A percentile compares a stretch with the other conserved stretches of the same genome.
phyloP scores from a whole-genome alignment of 192 early-diverging fungal genomes.

The Backusella luteola region DNA sequence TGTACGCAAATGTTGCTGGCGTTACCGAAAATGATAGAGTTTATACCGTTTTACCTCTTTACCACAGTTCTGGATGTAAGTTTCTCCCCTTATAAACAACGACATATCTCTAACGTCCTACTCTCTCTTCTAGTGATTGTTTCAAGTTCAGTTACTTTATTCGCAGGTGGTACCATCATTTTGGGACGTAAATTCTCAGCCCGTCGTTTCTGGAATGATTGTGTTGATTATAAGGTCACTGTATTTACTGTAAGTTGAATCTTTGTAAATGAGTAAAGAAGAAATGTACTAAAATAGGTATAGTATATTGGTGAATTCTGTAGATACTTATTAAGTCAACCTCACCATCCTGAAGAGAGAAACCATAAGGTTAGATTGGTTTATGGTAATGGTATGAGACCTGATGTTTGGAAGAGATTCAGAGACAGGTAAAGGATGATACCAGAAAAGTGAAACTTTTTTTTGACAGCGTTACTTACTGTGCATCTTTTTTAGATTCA shows the following conservation, averaged over 20 bases:
- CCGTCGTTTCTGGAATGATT: constrained; percentile 51
- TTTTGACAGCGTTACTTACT: background rate
- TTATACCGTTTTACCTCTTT: constrained; percentile 61
- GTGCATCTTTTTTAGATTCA: constrained; percentile 41
- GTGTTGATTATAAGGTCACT: constrained; percentile 41
- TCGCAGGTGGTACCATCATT: constrained; percentile 46
- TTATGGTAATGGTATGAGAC: constrained; percentile 69
- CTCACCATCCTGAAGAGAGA: constrained; percentile 46
- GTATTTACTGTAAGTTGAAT: constrained; percentile 38
- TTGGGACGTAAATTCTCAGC: constrained; percentile 56
- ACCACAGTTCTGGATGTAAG: constrained; percentile 61
- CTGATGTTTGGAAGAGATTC: constrained; percentile 65
- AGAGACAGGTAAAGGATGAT: constrained; percentile 32
- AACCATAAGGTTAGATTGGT: constrained; percentile 53
- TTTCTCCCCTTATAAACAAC: background rate
- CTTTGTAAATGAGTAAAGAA: background rate
- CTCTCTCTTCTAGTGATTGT: constrained; percentile 21
- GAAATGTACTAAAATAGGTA: no score
- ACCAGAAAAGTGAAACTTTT: no score
- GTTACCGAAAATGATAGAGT: constrained; percentile 42
- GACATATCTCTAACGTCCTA: background rate
- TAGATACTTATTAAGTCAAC: constrained; percentile 58
- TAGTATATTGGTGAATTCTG: constrained; percentile 71
- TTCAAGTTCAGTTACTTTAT: constrained; percentile 25
- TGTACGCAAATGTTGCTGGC: constrained; percentile 17